Evolutionary conservation across 2,329 filamentous ascomycete species (phyloP).

Genomic region (Bipolaris sorokiniana): DNA sequence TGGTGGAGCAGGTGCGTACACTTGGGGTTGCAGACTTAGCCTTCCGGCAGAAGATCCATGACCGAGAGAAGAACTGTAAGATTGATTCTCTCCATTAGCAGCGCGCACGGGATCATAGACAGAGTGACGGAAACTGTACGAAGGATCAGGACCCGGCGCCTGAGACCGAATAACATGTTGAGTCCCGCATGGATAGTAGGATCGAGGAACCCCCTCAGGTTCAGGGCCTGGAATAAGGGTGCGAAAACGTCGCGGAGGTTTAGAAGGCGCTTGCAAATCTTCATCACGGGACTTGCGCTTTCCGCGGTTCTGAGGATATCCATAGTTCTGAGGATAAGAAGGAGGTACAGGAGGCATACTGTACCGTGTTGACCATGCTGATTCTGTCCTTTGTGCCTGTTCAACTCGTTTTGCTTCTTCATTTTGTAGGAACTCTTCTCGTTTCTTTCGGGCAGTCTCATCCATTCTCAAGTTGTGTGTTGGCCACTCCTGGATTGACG

Average conservation of each 20-base stretch:
- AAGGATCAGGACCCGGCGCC: background rate
- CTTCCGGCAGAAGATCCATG: background rate
- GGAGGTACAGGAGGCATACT: background rate
- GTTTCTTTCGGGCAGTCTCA: conserved; percentile 6
- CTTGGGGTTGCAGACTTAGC: background rate
- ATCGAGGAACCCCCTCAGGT: background rate
- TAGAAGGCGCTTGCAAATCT: background rate
- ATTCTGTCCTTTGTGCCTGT: background rate
- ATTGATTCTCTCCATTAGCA: background rate
- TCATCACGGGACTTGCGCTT: background rate
- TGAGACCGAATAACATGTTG: background rate
- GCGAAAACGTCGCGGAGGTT: background rate
- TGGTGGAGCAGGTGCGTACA: too few relatives aligned
- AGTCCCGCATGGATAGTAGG: background rate
- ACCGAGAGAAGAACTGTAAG: background rate
- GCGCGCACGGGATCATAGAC: background rate
- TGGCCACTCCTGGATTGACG: conserved; percentile 24
- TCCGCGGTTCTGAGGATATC: background rate
- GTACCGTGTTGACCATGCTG: background rate
- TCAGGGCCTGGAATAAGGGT: background rate
- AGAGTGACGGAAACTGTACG: background rate
- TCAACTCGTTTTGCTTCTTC: background rate
- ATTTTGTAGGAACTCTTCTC: conserved; percentile 8
- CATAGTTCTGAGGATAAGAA: background rate
- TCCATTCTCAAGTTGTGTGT: conserved; percentile 13